Conservation (phyloP, 768 basidiomycete species). For the Termitomyces sp. region DNA sequence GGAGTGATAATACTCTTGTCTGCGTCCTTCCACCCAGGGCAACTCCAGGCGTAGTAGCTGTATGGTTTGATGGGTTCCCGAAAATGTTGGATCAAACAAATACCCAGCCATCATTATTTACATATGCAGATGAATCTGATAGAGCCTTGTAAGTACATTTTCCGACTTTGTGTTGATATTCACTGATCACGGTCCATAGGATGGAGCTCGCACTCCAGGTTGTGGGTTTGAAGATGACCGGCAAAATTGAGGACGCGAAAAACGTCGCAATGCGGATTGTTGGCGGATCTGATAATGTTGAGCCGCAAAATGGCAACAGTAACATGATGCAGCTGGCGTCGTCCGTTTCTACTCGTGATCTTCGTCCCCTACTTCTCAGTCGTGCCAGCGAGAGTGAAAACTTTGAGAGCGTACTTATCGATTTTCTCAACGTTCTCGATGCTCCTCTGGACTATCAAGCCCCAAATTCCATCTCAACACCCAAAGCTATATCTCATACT, state of each 20-base stretch:
- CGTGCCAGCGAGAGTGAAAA: conserved; percentile 50
- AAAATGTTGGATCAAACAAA: conserved; percentile 49
- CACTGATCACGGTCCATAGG: conserved; percentile 32
- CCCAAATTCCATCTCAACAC: conserved; percentile 35
- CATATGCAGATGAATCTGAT: conserved; percentile 88
- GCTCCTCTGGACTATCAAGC: conserved; percentile 43
- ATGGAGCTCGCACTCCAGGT: conserved; percentile 96
- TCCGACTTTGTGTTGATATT: conserved; percentile 2
- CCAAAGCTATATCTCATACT: conserved; percentile 61
- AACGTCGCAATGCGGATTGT: conserved; percentile 93
- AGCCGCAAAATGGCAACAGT: conserved; percentile 27
- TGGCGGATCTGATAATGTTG: conserved; percentile 55
- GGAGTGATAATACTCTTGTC: conserved; percentile 91
- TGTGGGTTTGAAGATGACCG: conserved; percentile 95
- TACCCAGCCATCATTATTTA: conserved; percentile 64
- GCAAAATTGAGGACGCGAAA: conserved; percentile 89
- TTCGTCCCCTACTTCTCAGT: conserved; percentile 52
- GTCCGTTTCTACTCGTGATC: conserved; percentile 38
- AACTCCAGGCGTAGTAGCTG: conserved; percentile 79
- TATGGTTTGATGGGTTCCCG: conserved; percentile 79
- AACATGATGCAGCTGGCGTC: conserved; percentile 54
- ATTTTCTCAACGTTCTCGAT: conserved; percentile 78
- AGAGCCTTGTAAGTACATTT: conserved; percentile 65
- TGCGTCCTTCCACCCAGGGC: conserved; percentile 85
- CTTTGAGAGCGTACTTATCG: conserved; percentile 73